Base-by-base conservation (phyloP, 140 eudicot species). In the Cichorium intybus region DNA sequence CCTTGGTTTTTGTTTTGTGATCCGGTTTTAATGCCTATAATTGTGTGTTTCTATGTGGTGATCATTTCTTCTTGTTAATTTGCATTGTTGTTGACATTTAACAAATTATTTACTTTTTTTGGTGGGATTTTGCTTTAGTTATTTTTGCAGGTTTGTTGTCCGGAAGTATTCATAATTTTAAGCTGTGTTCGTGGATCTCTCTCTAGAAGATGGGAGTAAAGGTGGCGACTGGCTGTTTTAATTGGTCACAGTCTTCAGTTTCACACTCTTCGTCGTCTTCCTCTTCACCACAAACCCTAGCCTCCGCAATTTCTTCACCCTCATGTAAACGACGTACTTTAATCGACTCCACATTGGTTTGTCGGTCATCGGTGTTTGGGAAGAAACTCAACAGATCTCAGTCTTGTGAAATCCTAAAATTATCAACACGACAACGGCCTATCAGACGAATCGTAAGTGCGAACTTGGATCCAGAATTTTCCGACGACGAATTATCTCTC, bases 371-470 rank as follows among this genome's bases (percentile, higher is more conserved):
- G 5, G 3, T 65, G 26, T 71, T 83, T 3, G 81, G 83, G 3
- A 48, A 69, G 12, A 82, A 73, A 28, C 84, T 84, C 28, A 56
- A 12, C 45, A 68, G 94, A 66, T 77, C 94, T 57, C 73, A 69
- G 4, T 85, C 94, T 4, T 72, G 64, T 14, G 87, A 79, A 54
- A 55, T 37, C 22, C 62, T 58, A 3, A 77, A 54, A 18, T 48
- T 37, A 11, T 24, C 79, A 5, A 62, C 27, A 27, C 5, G 22
- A 10, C 31, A 46, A 24, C 47, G 65, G 3, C 26, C 77, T 1
- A 66, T 77, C 29, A 72, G 68, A 66, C 50, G 90, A 47, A 71
- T 78, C 10, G 74, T 69, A 15, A 82, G 95, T 46, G 86, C 86
- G 14, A 84, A 75, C 20, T 72, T 83, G 49, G 87, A 76, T 74